Conservation (phyloP, 352 stramenopile genomes). For the Pythium periplocum region DNA sequence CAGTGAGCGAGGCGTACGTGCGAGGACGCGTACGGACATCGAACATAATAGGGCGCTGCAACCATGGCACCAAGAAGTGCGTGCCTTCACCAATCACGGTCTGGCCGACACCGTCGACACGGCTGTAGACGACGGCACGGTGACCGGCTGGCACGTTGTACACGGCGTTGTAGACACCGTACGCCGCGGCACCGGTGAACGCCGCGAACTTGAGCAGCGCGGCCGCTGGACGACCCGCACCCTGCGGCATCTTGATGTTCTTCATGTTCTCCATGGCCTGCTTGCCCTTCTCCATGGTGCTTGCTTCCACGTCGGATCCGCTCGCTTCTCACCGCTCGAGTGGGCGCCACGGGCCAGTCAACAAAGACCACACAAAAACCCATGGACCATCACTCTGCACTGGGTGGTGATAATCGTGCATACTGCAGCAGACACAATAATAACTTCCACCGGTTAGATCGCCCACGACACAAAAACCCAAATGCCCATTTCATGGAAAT, state of each 20-base stretch:
- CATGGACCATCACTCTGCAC: slow-evolving; percentile 9
- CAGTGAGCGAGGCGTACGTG: slow-evolving; percentile 90
- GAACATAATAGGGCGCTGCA: slow-evolving; percentile 96
- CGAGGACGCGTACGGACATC: slow-evolving; percentile 91
- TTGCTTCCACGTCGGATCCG: slow-evolving; percentile 3
- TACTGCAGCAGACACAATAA: slow-evolving; percentile 10
- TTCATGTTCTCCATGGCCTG: slow-evolving; percentile 87
- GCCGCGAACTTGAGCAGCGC: slow-evolving; percentile 62
- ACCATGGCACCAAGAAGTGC: slow-evolving; percentile 97
- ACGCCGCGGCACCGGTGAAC: slow-evolving; percentile 56
- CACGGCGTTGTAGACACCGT: slow-evolving; percentile 78
- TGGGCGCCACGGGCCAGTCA: slow-evolving; percentile 21
- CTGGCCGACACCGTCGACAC: slow-evolving; percentile 79
- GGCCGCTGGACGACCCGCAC: slow-evolving; percentile 42
- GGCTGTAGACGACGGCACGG: slow-evolving; percentile 88
- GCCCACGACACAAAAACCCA: no score
- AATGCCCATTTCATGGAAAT: no score
- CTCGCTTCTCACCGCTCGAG: slow-evolving; percentile 1
- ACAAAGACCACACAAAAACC: slow-evolving; percentile 15
- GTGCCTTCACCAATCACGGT: slow-evolving; percentile 90
- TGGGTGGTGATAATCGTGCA: no score
- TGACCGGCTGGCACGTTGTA: slow-evolving; percentile 88
- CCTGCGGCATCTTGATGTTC: slow-evolving; percentile 82
- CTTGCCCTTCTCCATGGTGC: slow-evolving; percentile 57
- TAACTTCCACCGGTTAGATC: not conserved